Evolutionary conservation across 179 eudicot species (phyloP).

Genomic region (Amaranthus tricolor): DNA sequence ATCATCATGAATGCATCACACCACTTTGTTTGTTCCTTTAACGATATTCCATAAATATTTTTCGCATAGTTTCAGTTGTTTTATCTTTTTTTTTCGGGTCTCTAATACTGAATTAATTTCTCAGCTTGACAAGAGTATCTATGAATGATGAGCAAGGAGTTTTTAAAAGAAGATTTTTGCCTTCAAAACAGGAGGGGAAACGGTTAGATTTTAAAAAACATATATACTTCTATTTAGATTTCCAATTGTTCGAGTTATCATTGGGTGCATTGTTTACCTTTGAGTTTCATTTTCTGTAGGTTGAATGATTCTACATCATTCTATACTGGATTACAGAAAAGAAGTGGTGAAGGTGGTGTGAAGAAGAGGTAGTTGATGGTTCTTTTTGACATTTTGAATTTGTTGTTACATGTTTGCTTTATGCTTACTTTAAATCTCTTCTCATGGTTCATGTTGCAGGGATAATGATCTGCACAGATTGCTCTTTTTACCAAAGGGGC

Average conservation of each 20-base stretch:
- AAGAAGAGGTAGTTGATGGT: constrained; percentile 59
- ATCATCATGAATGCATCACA: neutral
- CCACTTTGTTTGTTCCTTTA: neutral
- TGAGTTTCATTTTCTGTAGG: constrained; percentile 41
- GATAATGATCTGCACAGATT: constrained; percentile 89
- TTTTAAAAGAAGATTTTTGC: constrained; percentile 9
- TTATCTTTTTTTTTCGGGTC: neutral
- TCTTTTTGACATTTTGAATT: neutral
- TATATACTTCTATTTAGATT: neutral
- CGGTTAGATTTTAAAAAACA: constrained; percentile 21
- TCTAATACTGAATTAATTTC: neutral
- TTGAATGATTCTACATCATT: constrained; percentile 35
- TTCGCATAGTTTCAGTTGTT: neutral
- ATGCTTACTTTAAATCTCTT: neutral
- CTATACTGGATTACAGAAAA: constrained; percentile 40
- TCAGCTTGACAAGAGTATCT: constrained; percentile 3
- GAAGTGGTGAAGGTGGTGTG: constrained; percentile 48
- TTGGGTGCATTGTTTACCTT: neutral
- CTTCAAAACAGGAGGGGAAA: constrained; percentile 30
- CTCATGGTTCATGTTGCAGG: constrained; percentile 39
- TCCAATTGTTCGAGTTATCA: neutral
- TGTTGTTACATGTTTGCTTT: neutral
- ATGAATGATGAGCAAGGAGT: constrained; percentile 19
- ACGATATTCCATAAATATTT: neutral
- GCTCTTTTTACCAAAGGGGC: constrained; percentile 93